Base-by-base conservation (phyloP, 192 early-diverging fungal species). In the Diversispora epigaea region DNA sequence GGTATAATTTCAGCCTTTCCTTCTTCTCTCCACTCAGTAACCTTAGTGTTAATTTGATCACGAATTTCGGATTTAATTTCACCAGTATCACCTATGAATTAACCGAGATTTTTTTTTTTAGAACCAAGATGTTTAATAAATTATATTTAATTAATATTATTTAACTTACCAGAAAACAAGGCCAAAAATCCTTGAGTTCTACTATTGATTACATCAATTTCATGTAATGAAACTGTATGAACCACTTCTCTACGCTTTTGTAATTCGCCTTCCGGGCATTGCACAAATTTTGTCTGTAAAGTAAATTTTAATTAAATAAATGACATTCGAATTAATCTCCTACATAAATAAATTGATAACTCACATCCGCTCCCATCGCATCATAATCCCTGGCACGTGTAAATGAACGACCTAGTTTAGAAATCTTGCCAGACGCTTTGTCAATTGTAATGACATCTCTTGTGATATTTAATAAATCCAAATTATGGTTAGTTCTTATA, bases 141-240 rank as follows among this genome's bases (percentile, higher is more conserved):
- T 6, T 44, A 10, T 3, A n/a, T 14, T 40, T 45, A 7, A 43
- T 44, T 64, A 21, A 41, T 64, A 64, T 43, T 15, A 64, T n/a
- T 64, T 73, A 52, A 15, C 40, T 43, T 69, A 85, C 93, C 94
- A 32, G 98, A 97, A 80, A 99, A 98, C 52, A 99, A 83, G 19
- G 96, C 98, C 76, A 98, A 82, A 81, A 98, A 98, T 2, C 98
- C 98, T 80, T 99, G 98, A 47, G 93, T 92, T 67, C 96, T 86
- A 75, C 92, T 93, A 88, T 99, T 99, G 80, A 98, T 98, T 7
- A 98, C 98, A 81, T 99, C 98, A 79, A 98, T 94, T 85, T 99
- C 98, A 79, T 99, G 98, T 68, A 99, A 85, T n/a, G 96, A 93
- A 4, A 99, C 96, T 8, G 94, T 96, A 74, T 99, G 98, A 40